phyloP scores from a whole-genome alignment of 768 basidiomycete species.

The Lactifluus piperatus region DNA sequence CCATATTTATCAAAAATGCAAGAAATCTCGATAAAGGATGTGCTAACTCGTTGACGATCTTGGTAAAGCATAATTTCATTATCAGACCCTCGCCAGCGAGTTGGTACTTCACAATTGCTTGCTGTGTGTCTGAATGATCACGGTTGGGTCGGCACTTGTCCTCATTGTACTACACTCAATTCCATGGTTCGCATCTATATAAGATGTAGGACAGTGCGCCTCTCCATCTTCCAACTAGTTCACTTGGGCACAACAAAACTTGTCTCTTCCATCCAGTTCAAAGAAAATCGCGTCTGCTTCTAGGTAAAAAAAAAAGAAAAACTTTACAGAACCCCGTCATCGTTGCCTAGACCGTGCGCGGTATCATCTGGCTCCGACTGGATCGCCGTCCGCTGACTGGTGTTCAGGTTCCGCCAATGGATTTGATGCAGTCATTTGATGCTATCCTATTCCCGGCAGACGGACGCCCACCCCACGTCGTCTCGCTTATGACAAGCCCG shows the following conservation, averaged over 20 bases:
- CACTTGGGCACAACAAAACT: neutral
- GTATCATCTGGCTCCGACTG: conserved; percentile 1
- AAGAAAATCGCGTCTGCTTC: neutral
- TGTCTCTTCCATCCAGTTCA: neutral
- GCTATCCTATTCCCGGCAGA: conserved; percentile 76
- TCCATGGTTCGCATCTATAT: conserved; percentile 8
- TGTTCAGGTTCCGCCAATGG: conserved; percentile 37
- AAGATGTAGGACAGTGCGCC: conserved; percentile 11
- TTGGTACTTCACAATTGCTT: neutral
- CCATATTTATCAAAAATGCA: conserved; percentile 5
- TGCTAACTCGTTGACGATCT: neutral
- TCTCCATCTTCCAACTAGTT: conserved; percentile 1
- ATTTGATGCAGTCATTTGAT: conserved; percentile 52
- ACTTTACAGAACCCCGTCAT: neutral
- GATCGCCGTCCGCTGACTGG: conserved; percentile 14
- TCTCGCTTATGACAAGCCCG: conserved; percentile 67
- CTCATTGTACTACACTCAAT: conserved; percentile 11
- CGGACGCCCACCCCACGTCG: conserved; percentile 65
- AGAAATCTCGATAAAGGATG: neutral
- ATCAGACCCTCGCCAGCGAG: neutral
- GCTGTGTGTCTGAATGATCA: conserved; percentile 6
- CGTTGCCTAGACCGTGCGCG: neutral
- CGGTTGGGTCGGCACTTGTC: conserved; percentile 3
- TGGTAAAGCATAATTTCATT: neutral
- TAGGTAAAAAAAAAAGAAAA: neutral